phyloP scores from a whole-genome alignment of 768 basidiomycete genomes.

The Agaricus blazei region DNA sequence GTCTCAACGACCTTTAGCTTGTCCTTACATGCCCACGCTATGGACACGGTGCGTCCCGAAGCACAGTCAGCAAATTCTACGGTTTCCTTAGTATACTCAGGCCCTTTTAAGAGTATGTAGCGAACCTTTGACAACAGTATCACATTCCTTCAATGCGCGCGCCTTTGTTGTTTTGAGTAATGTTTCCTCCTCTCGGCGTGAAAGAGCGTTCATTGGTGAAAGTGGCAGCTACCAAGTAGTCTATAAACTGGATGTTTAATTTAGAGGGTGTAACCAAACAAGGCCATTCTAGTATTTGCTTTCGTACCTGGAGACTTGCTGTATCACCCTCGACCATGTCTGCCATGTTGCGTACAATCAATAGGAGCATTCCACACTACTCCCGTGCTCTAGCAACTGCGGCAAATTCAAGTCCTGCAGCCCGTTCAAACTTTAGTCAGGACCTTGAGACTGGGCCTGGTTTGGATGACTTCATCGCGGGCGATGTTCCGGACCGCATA shows the following conservation, averaged over 20 bases:
- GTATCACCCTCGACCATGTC: conserved; percentile 12
- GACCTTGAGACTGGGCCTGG: conserved; percentile 62
- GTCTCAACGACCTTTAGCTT: conserved; percentile 66
- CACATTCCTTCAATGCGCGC: conserved; percentile 74
- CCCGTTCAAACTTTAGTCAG: conserved; percentile 39
- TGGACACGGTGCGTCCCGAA: conserved; percentile 72
- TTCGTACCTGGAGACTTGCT: background rate
- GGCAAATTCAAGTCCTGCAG: conserved; percentile 21
- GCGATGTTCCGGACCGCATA: conserved; percentile 49
- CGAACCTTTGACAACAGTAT: conserved; percentile 67
- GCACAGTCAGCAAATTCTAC: conserved; percentile 85
- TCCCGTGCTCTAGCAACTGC: conserved; percentile 25
- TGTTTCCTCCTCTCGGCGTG: conserved; percentile 83
- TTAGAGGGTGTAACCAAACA: conserved; percentile 1
- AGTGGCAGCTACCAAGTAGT: background rate
- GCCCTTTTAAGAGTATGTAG: background rate
- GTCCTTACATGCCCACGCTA: conserved; percentile 78
- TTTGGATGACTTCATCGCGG: conserved; percentile 79
- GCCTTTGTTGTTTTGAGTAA: conserved; percentile 79
- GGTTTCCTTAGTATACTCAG: background rate
- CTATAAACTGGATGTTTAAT: background rate
- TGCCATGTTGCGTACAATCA: conserved; percentile 12
- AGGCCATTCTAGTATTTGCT: background rate
- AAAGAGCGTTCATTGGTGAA: conserved; percentile 70
- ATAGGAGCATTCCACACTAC: conserved; percentile 5